These are phyloP conservation scores for Pseudopithomyces maydicus DNA, from an alignment of 2,329 filamentous ascomycete species.

Conservation along the genomic window DNA sequence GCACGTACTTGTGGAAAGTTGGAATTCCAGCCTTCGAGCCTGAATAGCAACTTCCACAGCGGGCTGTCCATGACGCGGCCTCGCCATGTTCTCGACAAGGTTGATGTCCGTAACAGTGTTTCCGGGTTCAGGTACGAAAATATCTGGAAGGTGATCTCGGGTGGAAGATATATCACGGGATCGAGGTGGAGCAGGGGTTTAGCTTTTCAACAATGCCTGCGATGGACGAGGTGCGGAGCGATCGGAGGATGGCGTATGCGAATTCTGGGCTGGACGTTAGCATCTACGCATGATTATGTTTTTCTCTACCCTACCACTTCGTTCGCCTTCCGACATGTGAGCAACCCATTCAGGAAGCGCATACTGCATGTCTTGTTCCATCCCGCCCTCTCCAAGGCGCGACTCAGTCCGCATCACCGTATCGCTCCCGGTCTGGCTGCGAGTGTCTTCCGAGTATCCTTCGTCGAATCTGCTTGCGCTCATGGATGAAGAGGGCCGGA, in stretches of 20 bases:
- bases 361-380: conserved; percentile 34
- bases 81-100: conserved; percentile 82
- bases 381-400: conserved; percentile 40
- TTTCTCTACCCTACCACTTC: conserved; percentile 54
- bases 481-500: conserved; percentile 44
- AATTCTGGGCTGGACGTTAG: conserved; percentile 64
- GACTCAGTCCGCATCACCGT: conserved; percentile 44
- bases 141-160: conserved; percentile 89
- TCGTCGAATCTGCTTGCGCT: conserved; percentile 67
- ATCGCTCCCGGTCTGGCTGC: conserved; percentile 54
- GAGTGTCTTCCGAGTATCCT: conserved; percentile 80
- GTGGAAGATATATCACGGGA: conserved; percentile 82
- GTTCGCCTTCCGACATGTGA: conserved; percentile 58
- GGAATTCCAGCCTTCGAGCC: conserved; percentile 83
- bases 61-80: conserved; percentile 79
- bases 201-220: conserved; percentile 80
- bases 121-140: conserved; percentile 82
- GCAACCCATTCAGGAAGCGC: conserved; percentile 61
- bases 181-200: conserved; percentile 86
- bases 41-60: conserved; percentile 84
- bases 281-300: not conserved
- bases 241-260: conserved; percentile 76
- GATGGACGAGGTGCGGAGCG: conserved; percentile 79
- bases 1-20: conserved; percentile 66
- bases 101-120: conserved; percentile 79